Evolutionary conservation across 257 asterid genomes (phyloP).

Genomic region (Nicotiana otophora): DNA sequence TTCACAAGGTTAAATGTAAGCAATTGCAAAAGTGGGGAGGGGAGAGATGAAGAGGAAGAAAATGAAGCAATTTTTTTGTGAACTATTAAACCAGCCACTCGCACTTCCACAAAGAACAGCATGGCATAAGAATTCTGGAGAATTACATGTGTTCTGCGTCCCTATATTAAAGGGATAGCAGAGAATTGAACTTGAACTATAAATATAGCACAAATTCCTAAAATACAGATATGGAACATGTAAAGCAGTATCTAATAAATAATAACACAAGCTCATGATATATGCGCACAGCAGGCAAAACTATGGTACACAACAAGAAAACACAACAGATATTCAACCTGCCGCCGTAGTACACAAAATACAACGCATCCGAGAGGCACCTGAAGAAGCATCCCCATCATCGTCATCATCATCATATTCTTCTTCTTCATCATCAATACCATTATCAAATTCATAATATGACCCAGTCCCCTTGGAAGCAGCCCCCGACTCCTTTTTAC

Average conservation of each 20-base stretch:
- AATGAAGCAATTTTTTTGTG: background rate
- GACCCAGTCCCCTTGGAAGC: conserved; percentile 33
- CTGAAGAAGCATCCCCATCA: conserved; percentile 27
- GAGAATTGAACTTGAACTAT: background rate
- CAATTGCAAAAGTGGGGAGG: background rate
- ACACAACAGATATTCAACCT: conserved; percentile 36
- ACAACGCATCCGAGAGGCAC: conserved; percentile 68
- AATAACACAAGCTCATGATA: conserved; percentile 12
- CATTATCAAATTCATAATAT: conserved; percentile 46
- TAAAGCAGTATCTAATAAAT: background rate
- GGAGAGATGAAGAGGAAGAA: background rate
- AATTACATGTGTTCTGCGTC: background rate
- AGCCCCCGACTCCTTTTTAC: conserved; percentile 36
- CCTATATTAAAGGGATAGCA: conserved; percentile 7
- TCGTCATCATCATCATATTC: conserved; percentile 32
- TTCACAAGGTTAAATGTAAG: background rate
- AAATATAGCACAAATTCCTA: background rate
- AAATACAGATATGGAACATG: background rate
- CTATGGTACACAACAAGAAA: conserved; percentile 7
- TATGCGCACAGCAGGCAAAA: conserved; percentile 17
- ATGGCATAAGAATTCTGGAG: background rate
- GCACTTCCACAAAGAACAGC: too few relatives aligned
- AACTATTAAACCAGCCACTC: background rate
- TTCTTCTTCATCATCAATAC: conserved; percentile 23
- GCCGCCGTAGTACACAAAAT: conserved; percentile 96